Conservation (phyloP, 2,329 filamentous ascomycete genomes). For the Teratosphaeriaceae sp. region DNA sequence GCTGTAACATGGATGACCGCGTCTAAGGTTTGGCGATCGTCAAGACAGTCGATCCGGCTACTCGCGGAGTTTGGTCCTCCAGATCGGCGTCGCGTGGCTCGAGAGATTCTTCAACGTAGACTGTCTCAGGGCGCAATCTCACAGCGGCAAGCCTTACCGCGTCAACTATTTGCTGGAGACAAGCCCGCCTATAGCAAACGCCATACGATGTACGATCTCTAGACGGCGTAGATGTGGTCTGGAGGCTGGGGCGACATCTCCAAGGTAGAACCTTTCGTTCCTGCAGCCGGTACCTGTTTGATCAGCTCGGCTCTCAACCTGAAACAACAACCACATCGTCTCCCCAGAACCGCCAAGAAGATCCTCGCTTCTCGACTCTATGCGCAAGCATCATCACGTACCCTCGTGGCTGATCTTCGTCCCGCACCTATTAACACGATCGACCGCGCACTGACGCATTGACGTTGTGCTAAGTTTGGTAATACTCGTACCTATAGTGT, state of each 20-base stretch:
- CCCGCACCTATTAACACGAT: not conserved
- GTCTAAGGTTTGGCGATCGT: slow-evolving; percentile 1
- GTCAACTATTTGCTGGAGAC: too few relatives aligned
- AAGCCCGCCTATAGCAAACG: not conserved
- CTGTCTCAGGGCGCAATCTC: not conserved
- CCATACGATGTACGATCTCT: not conserved
- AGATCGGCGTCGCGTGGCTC: not conserved
- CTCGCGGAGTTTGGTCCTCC: not conserved
- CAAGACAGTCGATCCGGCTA: not conserved
- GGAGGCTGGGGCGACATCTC: too few relatives aligned
- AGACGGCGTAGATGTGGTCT: too few relatives aligned
- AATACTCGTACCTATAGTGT: not conserved
- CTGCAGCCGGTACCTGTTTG: slow-evolving; percentile 3
- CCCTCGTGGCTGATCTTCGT: not conserved
- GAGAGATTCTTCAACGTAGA: not conserved
- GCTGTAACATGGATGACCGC: not conserved
- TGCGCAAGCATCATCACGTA: slow-evolving; percentile 1
- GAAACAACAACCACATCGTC: not conserved
- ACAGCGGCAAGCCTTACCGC: not conserved
- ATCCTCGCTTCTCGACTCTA: not conserved
- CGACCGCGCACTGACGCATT: not conserved
- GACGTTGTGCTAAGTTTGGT: not conserved
- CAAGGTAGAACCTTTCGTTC: not conserved
- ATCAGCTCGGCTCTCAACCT: not conserved
- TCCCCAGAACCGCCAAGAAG: not conserved